These are phyloP conservation scores for Detonula confervacea DNA, from an alignment of 352 stramenopile genomes.

Conservation along the genomic window DNA sequence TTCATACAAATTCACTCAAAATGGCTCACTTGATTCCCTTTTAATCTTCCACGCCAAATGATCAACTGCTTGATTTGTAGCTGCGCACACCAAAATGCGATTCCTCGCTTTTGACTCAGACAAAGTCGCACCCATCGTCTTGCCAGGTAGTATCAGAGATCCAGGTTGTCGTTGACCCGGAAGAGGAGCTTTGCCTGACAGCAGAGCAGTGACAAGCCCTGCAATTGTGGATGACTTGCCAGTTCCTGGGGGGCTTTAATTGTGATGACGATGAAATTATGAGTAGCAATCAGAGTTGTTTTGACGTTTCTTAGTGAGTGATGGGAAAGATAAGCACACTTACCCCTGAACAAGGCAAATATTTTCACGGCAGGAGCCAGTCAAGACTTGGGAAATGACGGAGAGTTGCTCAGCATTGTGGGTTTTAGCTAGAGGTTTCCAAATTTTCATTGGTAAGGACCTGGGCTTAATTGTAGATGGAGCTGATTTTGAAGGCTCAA, in stretches of 20 bases:
- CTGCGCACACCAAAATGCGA: constrained; percentile 58
- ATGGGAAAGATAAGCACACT: too few species aligned
- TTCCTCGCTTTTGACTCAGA: constrained; percentile 32
- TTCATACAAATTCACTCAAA: too few species aligned
- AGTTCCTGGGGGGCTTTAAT: constrained; percentile 33
- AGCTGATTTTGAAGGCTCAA: constrained; percentile 15
- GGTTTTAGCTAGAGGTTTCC: constrained; percentile 32
- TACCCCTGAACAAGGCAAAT: constrained; percentile 51
- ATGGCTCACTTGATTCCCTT: constrained; percentile 31
- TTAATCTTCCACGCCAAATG: constrained; percentile 65
- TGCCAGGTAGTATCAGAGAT: constrained; percentile 50
- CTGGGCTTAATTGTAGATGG: constrained; percentile 27
- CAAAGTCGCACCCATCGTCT: constrained; percentile 43
- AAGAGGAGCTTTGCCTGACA: constrained; percentile 58
- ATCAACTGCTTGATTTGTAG: constrained; percentile 67
- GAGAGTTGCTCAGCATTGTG: constrained; percentile 47
- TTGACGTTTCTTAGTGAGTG: too few species aligned
- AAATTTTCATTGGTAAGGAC: constrained; percentile 49
- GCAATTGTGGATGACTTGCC: constrained; percentile 59
- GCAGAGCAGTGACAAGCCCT: constrained; percentile 52
- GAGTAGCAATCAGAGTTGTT: too few species aligned
- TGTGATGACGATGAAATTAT: too few species aligned
- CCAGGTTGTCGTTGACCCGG: constrained; percentile 41
- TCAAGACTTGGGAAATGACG: constrained; percentile 43
- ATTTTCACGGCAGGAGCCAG: constrained; percentile 46